Percentiles rank a stretch among this genome's conserved stretches.
These are phyloP conservation scores for Penicillium sp. DNA, from an alignment of 2,329 filamentous ascomycete species.

Conservation along the genomic window DNA sequence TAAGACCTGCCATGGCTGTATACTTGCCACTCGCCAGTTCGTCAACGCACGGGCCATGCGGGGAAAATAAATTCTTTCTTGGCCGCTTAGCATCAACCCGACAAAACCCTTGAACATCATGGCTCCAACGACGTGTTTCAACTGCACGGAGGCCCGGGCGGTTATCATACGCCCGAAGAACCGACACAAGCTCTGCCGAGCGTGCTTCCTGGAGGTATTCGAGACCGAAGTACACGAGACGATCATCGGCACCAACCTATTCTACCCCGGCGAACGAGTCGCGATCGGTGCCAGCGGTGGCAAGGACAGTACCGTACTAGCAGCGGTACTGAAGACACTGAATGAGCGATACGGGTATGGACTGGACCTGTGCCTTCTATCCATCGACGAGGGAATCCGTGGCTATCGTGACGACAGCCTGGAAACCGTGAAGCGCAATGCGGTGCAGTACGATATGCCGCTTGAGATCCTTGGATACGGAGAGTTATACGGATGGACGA, in stretches of 20 bases:
- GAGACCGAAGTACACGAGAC: constrained; percentile 95
- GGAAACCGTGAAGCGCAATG: constrained; percentile 95
- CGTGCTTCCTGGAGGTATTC: constrained; percentile 85
- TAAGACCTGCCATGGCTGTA: not conserved
- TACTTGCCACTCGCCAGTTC: constrained; percentile 11
- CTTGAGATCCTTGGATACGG: constrained; percentile 91
- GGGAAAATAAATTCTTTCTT: constrained; percentile 33
- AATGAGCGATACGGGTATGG: constrained; percentile 90
- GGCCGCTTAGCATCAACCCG: constrained; percentile 19
- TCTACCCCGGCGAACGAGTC: constrained; percentile 80
- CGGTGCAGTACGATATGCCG: constrained; percentile 86
- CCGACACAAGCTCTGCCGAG: constrained; percentile 87
- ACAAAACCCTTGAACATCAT: constrained; percentile 54
- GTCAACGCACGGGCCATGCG: constrained; percentile 23
- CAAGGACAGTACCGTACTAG: constrained; percentile 96
- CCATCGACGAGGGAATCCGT: constrained; percentile 96
- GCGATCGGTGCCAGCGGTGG: constrained; percentile 96
- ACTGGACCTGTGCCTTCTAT: constrained; percentile 82
- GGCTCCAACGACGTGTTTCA: constrained; percentile 76
- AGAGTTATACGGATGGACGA: constrained; percentile 97
- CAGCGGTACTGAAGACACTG: constrained; percentile 90
- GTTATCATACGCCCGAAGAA: constrained; percentile 95
- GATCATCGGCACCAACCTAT: constrained; percentile 80
- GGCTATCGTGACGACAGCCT: constrained; percentile 95
- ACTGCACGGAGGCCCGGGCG: constrained; percentile 78